Base-by-base conservation (phyloP, 2,329 filamentous ascomycete genomes). In the Pseudopyricularia cyperi region DNA sequence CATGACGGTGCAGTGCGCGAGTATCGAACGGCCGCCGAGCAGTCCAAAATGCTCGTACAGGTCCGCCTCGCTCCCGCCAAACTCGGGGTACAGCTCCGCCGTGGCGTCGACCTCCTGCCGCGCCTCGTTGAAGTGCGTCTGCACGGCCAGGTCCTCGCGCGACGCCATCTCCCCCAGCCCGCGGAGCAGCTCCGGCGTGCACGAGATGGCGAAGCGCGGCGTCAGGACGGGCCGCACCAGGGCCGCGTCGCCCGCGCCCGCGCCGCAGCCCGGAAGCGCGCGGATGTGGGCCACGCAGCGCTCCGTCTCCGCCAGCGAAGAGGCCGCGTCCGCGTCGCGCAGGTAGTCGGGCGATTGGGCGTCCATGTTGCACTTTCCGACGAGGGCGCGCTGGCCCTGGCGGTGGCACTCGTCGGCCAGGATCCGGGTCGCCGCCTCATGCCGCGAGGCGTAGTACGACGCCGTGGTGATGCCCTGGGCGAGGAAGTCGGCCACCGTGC, bases 41-140 rank as follows among this genome's bases (percentile, higher is more conserved):
- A 86, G 64, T 0, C 72, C 72, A 54, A 73, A 81, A 56, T 69
- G 61, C 9, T 69, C 65, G 58, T 85, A 85, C 3, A 85, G 65
- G 51, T 82, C 78, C 0, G 72, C 76, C 61, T 85, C 80, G 52
- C 70, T 78, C 19, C 37, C 37, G 2, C 60, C 57, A 49, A 79
- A 79, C 1, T 69, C 62, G 0, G 79, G 78, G 57, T 82, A 84
- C 2, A 85, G 64, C 1, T 68, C 61, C 7, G 62, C 64, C 0
- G 80, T 84, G 19, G 73, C 71, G 1, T 66, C 56, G 51, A 82
- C 77, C 61, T 85, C 81, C 54, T 80, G 74, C 57, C 72, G 67
- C 0, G 80, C 79, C 59, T 85, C 81, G 62, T 82, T 79, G 66
- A 85, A 83, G 61, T 85, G 82, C 3, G 80, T 84, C 63, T 85